Conservation (phyloP, 768 basidiomycete genomes). For the Tephrocybe sp. region DNA sequence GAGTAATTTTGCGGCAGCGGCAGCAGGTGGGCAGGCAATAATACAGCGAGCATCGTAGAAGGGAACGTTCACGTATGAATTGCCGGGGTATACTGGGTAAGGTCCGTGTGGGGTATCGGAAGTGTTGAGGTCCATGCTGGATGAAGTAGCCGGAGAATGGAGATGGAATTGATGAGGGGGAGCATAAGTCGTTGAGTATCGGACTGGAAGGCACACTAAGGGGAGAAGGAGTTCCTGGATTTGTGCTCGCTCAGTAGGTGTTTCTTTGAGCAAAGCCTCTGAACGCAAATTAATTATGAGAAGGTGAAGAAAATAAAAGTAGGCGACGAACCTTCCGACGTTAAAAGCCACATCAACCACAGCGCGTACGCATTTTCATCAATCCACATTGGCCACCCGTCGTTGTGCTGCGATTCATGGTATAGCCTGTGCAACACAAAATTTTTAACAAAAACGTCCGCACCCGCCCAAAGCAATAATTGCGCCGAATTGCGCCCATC, state of each 20-base stretch:
- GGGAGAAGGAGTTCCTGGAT: slow-evolving; percentile 36
- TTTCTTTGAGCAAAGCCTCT: slow-evolving; percentile 28
- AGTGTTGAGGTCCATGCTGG: slow-evolving; percentile 18
- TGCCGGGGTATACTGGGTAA: slow-evolving; percentile 43
- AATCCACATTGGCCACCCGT: slow-evolving; percentile 52
- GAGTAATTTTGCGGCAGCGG: slow-evolving; percentile 58
- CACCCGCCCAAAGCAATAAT: slow-evolving; percentile 39
- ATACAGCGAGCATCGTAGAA: slow-evolving; percentile 26
- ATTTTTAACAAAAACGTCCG: slow-evolving; percentile 36
- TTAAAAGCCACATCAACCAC: slow-evolving; percentile 55
- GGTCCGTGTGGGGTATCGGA: slow-evolving; percentile 36
- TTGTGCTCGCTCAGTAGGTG: slow-evolving; percentile 22
- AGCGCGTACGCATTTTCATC: slow-evolving; percentile 43
- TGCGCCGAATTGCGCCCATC: slow-evolving; percentile 52
- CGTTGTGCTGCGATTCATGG: slow-evolving; percentile 22
- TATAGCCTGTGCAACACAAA: slow-evolving; percentile 40
- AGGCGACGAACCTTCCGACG: slow-evolving; percentile 32
- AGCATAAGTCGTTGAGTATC: slow-evolving; percentile 57
- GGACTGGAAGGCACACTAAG: slow-evolving; percentile 46
- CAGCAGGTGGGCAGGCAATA: slow-evolving; percentile 41
- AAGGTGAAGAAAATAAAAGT: background rate
- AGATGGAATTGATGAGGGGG: slow-evolving; percentile 45
- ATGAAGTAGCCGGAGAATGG: slow-evolving; percentile 39
- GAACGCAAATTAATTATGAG: background rate
- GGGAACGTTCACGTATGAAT: slow-evolving; percentile 25